Conservation (phyloP, 768 basidiomycete genomes). For the Gloeostereum incarnatum region DNA sequence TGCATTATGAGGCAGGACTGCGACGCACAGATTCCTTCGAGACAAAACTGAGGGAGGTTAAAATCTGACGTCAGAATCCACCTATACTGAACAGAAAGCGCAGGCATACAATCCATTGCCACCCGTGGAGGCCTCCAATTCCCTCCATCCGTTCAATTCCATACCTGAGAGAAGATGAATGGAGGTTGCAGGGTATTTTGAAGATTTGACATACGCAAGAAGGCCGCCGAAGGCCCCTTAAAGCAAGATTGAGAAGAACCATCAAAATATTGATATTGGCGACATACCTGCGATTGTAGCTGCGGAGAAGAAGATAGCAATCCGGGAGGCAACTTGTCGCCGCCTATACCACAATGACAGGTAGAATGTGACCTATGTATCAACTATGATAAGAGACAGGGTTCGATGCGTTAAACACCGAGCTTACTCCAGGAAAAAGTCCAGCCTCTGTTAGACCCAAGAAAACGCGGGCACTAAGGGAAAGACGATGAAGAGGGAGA, state of each 20-base stretch:
- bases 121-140: constrained; percentile 24
- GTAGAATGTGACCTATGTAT: constrained; percentile 24
- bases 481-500: constrained; percentile 17
- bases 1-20: neutral
- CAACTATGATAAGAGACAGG: constrained; percentile 15
- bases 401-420: no score
- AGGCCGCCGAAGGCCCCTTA: constrained; percentile 39
- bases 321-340: constrained; percentile 44
- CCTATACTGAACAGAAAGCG: neutral
- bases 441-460: constrained; percentile 30
- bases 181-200: neutral
- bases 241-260: constrained; percentile 10
- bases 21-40: constrained; percentile 29
- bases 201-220: constrained; percentile 31
- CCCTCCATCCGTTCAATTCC: constrained; percentile 37
- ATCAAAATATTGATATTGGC: neutral
- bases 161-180: constrained; percentile 20
- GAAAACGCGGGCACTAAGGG: constrained; percentile 24
- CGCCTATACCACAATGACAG: constrained; percentile 54
- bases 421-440: constrained; percentile 12
- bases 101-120: constrained; percentile 39
- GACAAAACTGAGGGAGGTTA: constrained; percentile 25
- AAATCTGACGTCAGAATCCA: neutral
- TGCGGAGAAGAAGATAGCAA: constrained; percentile 57
- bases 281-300: constrained; percentile 42